Percentiles rank a stretch among this genome's conserved stretches.
These are phyloP conservation scores for Bruguiera gymnorhiza DNA, from an alignment of 345 rosid species.

Conservation along the genomic window DNA sequence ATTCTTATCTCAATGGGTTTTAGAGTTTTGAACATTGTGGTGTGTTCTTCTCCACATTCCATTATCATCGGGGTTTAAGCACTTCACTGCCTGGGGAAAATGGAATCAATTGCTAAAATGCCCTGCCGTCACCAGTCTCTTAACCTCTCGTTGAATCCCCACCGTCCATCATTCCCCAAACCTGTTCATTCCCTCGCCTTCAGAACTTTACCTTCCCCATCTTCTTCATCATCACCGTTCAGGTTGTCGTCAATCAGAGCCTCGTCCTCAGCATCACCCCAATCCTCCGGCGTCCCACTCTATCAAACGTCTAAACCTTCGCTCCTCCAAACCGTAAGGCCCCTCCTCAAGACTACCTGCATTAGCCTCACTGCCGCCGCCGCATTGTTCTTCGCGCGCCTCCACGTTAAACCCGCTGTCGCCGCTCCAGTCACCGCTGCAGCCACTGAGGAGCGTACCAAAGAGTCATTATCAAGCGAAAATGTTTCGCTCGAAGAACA, in stretches of 20 bases:
- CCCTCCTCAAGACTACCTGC: slow-evolving; percentile 49
- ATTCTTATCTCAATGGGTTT: neutral
- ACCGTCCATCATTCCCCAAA: slow-evolving; percentile 36
- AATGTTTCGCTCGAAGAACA: slow-evolving; percentile 37
- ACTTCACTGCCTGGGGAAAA: slow-evolving; percentile 5
- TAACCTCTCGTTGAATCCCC: slow-evolving; percentile 41
- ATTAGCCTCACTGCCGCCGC: slow-evolving; percentile 58
- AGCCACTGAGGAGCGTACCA: slow-evolving; percentile 33
- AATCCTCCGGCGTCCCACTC: slow-evolving; percentile 6
- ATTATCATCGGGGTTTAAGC: slow-evolving; percentile 37
- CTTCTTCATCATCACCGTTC: slow-evolving; percentile 29
- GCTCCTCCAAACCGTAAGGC: slow-evolving; percentile 27
- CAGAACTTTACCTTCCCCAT: slow-evolving; percentile 21
- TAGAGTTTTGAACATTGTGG: neutral
- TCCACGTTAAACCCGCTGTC: slow-evolving; percentile 49
- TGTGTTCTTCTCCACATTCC: neutral
- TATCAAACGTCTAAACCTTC: slow-evolving; percentile 21
- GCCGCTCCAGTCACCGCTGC: slow-evolving; percentile 46
- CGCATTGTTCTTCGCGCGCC: slow-evolving; percentile 48
- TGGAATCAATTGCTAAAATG: slow-evolving; percentile 58
- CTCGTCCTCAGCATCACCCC: slow-evolving; percentile 32
- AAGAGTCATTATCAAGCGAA: slow-evolving; percentile 13
- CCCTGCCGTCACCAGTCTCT: slow-evolving; percentile 40
- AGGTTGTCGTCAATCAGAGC: slow-evolving; percentile 45
- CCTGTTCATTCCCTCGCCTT: slow-evolving; percentile 35